Conservation (phyloP, 345 rosid genomes). For the Salix dunnii region DNA sequence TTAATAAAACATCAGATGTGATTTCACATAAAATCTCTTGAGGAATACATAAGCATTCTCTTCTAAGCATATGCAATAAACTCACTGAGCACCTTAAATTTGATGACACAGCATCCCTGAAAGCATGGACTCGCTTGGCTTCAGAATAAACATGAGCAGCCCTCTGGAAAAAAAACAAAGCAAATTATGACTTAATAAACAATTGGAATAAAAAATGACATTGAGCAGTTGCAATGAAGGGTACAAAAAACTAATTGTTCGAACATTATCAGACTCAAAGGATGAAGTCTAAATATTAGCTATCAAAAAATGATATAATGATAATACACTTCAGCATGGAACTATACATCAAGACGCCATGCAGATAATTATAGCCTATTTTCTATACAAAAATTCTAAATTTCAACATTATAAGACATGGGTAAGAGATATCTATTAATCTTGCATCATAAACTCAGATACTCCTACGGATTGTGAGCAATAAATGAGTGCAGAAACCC, state of each 20-base stretch:
- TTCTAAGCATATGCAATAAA: not conserved
- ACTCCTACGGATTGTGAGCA: not conserved
- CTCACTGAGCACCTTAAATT: conserved; percentile 42
- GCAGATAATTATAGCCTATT: not conserved
- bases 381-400: not conserved
- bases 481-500: not conserved
- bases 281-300: not conserved
- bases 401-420: not conserved
- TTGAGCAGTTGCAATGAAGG: not conserved
- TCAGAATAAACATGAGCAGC: conserved; percentile 91
- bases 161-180: conserved; percentile 45
- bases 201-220: not conserved
- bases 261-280: not conserved
- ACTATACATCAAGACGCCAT: not conserved
- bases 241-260: not conserved
- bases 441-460: not conserved
- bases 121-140: conserved; percentile 78
- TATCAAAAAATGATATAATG: not conserved
- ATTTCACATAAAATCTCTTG: not conserved
- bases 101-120: conserved; percentile 76
- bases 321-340: not conserved
- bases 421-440: not conserved
- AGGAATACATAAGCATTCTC: not conserved
- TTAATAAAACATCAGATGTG: not conserved
- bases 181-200: not conserved